Evolutionary conservation across 208 protist species (phyloP).

Genomic region (Crithidia sp.): DNA sequence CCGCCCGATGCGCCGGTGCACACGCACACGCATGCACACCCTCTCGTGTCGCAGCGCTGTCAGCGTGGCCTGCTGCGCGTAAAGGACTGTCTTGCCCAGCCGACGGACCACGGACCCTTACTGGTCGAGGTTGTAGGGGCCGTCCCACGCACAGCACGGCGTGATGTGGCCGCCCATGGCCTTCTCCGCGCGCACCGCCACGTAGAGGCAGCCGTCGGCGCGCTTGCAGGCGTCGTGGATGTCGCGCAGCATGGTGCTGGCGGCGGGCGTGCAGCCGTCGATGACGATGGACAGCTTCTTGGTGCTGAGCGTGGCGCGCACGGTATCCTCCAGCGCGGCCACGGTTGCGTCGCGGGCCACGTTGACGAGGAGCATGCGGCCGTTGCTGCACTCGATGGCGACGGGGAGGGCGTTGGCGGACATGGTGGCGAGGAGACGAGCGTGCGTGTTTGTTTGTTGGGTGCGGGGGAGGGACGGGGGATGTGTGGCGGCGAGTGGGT

Average conservation of each 20-base stretch:
- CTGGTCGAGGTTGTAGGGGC: not conserved
- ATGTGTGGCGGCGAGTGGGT: not conserved
- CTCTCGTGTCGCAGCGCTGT: too few species aligned
- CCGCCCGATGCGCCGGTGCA: too few species aligned
- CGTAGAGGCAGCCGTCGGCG: constrained; percentile 23
- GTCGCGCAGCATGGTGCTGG: constrained; percentile 24
- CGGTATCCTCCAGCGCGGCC: constrained; percentile 26
- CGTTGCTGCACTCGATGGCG: constrained; percentile 10
- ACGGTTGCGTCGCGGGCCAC: constrained; percentile 17
- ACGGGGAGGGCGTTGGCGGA: constrained; percentile 9
- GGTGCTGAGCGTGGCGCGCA: constrained; percentile 9
- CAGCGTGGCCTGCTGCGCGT: too few species aligned
- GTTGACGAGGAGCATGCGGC: constrained; percentile 3
- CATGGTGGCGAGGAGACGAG: not conserved
- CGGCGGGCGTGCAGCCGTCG: constrained; percentile 21
- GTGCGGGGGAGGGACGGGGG: too few species aligned
- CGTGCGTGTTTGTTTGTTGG: too few species aligned
- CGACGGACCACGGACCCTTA: too few species aligned
- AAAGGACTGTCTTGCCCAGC: too few species aligned
- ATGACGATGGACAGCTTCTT: constrained; percentile 19
- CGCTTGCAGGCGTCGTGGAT: constrained; percentile 18
- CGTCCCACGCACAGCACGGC: not conserved
- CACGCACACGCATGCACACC: too few species aligned
- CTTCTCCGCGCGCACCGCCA: not conserved
- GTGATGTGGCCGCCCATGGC: not conserved